These are phyloP conservation scores for Cyathus pygmaeus DNA, from an alignment of 1,284 basidiomycete species.

Conservation along the genomic window DNA sequence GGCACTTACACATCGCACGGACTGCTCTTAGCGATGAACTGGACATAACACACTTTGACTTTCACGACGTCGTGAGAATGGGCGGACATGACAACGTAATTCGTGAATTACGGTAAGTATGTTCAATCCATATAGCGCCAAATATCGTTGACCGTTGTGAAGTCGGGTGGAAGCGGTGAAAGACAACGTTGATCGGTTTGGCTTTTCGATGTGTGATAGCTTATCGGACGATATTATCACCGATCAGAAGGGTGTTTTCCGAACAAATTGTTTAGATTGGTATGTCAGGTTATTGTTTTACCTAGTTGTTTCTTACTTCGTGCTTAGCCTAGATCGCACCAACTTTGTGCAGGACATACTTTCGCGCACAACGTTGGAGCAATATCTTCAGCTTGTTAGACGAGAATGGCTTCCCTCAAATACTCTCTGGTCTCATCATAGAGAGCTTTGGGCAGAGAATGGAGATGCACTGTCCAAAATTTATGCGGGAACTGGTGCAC, in stretches of 20 bases:
- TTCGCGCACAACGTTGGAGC: constrained; percentile 80
- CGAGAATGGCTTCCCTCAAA: constrained; percentile 79
- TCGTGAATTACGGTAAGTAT: constrained; percentile 72
- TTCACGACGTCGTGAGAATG: constrained; percentile 86
- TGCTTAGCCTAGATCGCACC: constrained; percentile 89
- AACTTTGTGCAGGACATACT: constrained; percentile 97
- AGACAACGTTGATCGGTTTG: constrained; percentile 82
- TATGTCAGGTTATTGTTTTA: constrained; percentile 41
- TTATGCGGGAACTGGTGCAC: constrained; percentile 96
- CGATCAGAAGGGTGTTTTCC: constrained; percentile 89
- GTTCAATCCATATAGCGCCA: constrained; percentile 5
- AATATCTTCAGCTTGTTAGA: constrained; percentile 75
- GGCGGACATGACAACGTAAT: constrained; percentile 91
- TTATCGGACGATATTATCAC: constrained; percentile 76
- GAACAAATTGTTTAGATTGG: constrained; percentile 98
- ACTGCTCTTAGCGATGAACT: constrained; percentile 67
- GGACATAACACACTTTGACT: constrained; percentile 91
- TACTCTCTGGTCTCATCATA: constrained; percentile 86
- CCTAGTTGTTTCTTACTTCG: background rate
- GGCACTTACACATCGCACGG: constrained; percentile 75
- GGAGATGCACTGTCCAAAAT: constrained; percentile 91
- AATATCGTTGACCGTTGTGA: constrained; percentile 16
- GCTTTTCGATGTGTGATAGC: constrained; percentile 85
- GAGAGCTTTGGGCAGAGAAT: constrained; percentile 97
- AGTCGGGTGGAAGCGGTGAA: constrained; percentile 70